Percentiles rank a stretch among this genome's conserved stretches.
These are phyloP conservation scores for Trichoderma brevicompactum DNA, from an alignment of 2,329 filamentous ascomycete species.

Conservation along the genomic window DNA sequence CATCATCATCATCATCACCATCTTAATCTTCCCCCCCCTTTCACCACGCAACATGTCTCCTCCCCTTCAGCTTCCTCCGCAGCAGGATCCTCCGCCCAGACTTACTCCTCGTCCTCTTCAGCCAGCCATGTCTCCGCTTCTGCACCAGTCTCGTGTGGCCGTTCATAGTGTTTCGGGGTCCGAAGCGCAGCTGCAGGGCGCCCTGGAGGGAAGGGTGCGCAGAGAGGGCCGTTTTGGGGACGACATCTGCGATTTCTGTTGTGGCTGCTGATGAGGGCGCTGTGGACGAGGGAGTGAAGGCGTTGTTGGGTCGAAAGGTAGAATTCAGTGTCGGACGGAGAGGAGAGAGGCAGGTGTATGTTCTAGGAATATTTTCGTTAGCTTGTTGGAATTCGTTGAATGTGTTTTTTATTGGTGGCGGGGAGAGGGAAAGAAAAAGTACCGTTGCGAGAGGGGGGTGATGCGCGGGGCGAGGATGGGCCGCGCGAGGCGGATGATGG, in stretches of 20 bases:
- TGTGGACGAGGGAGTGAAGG: slow-evolving; percentile 40
- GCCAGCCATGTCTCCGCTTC: slow-evolving; percentile 63
- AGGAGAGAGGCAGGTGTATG: slow-evolving; percentile 55
- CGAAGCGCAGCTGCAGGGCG: slow-evolving; percentile 59
- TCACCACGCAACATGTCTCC: slow-evolving; percentile 48
- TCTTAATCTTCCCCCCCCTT: neutral
- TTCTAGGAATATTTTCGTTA: slow-evolving; percentile 38
- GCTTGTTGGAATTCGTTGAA: neutral
- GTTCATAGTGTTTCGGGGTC: slow-evolving; percentile 62
- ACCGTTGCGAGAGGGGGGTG: slow-evolving; percentile 37
- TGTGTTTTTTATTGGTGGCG: neutral
- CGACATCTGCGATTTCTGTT: slow-evolving; percentile 47
- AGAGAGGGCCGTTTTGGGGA: slow-evolving; percentile 53
- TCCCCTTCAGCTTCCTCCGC: slow-evolving; percentile 58
- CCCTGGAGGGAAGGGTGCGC: slow-evolving; percentile 57
- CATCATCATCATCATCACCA: neutral
- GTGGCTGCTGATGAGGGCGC: slow-evolving; percentile 21
- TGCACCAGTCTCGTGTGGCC: slow-evolving; percentile 58
- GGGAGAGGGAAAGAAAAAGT: neutral
- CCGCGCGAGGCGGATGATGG: slow-evolving; percentile 41
- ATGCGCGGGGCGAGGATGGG: slow-evolving; percentile 36
- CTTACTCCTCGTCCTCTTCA: slow-evolving; percentile 55
- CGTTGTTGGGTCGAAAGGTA: slow-evolving; percentile 40
- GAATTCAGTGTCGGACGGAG: slow-evolving; percentile 53
- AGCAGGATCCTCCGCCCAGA: slow-evolving; percentile 58